These are phyloP conservation scores for Leucosporidium yakuticum DNA, from an alignment of 768 basidiomycete species.

Conservation along the genomic window DNA sequence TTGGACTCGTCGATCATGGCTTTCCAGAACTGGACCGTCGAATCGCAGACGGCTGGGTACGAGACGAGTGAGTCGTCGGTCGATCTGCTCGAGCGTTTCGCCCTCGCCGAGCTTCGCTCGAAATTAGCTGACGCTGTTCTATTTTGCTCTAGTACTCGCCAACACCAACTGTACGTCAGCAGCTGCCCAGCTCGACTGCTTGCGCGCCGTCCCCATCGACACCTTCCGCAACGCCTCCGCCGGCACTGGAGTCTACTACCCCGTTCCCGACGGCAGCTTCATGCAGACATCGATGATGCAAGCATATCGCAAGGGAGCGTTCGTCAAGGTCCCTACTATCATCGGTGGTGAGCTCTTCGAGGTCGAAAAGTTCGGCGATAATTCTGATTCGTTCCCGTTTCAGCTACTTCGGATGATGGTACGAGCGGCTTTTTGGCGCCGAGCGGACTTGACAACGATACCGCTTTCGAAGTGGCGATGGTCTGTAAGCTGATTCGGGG, in stretches of 20 bases:
- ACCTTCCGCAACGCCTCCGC: background rate
- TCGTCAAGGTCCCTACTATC: background rate
- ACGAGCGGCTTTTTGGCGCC: background rate
- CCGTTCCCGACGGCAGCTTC: background rate
- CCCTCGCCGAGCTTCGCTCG: too few species aligned
- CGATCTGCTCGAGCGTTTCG: too few species aligned
- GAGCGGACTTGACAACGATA: background rate
- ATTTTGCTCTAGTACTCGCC: background rate
- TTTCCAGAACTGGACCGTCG: too few species aligned
- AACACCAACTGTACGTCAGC: background rate
- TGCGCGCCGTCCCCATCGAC: background rate
- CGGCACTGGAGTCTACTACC: background rate
- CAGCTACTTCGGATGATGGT: background rate
- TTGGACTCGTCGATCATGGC: background rate
- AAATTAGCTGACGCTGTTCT: too few species aligned
- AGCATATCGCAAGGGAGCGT: background rate
- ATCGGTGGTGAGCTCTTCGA: background rate
- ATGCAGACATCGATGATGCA: background rate
- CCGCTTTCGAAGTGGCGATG: background rate
- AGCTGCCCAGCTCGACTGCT: background rate
- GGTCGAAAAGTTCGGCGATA: background rate
- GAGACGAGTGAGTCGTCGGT: too few species aligned
- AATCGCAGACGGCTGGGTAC: too few species aligned
- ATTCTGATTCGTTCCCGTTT: background rate
- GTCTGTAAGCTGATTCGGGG: background rate